phyloP scores from a whole-genome alignment of 2,329 filamentous ascomycete genomes.

The Fusarium verticillioides region DNA sequence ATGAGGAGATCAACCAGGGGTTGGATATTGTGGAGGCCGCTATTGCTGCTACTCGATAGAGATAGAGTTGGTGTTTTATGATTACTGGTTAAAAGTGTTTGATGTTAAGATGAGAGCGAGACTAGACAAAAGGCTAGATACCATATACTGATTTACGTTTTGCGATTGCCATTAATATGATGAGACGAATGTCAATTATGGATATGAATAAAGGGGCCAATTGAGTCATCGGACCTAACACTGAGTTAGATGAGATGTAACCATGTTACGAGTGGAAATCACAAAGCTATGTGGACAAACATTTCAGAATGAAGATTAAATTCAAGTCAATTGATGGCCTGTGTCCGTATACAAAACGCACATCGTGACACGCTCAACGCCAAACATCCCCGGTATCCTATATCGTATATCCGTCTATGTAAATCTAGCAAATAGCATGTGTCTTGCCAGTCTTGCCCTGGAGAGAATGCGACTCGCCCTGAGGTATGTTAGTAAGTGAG shows the following conservation, averaged over 20 bases:
- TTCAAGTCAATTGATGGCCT: constrained; percentile 22
- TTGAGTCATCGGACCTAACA: neutral
- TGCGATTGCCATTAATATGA: neutral
- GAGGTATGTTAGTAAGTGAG: constrained; percentile 14
- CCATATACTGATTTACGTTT: constrained; percentile 30
- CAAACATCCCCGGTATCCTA: constrained; percentile 16
- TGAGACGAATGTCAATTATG: neutral
- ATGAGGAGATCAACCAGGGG: constrained; percentile 82
- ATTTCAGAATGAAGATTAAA: neutral
- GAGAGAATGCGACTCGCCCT: constrained; percentile 85
- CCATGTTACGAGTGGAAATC: neutral
- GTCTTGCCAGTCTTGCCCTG: constrained; percentile 93
- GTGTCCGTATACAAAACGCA: constrained; percentile 19
- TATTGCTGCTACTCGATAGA: constrained; percentile 58
- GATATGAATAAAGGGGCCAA: fast-evolving
- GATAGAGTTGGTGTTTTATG: neutral
- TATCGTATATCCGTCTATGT: constrained; percentile 7
- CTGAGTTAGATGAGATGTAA: neutral
- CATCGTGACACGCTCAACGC: constrained; percentile 37
- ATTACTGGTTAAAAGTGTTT: constrained; percentile 12
- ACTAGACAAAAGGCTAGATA: constrained; percentile 31
- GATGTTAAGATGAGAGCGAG: constrained; percentile 18
- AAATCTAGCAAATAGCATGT: constrained; percentile 79
- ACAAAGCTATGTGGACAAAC: neutral
- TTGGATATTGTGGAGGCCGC: constrained; percentile 79